A percentile compares a stretch with the other conserved stretches of the same genome.
These are phyloP conservation scores for Lichtheimia hyalospora DNA, from an alignment of 371 early-diverging fungal species.

Conservation along the genomic window DNA sequence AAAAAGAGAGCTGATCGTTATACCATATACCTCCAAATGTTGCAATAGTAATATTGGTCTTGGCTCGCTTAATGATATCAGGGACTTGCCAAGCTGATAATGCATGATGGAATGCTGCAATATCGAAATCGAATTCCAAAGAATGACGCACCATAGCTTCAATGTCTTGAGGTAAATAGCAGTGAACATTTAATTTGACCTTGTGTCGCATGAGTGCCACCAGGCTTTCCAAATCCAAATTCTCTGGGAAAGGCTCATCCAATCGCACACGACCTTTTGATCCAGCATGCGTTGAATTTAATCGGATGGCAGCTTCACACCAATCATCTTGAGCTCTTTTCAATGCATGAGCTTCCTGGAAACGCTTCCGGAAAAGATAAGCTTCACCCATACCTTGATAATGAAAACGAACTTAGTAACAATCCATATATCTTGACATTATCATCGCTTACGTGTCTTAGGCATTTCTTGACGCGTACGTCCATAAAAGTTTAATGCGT, in stretches of 20 bases:
- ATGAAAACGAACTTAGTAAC: not conserved
- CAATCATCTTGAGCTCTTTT: slow-evolving; percentile 71
- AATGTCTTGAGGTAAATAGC: slow-evolving; percentile 68
- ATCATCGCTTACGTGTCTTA: slow-evolving; percentile 18
- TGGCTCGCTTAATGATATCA: slow-evolving; percentile 60
- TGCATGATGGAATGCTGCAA: slow-evolving; percentile 82
- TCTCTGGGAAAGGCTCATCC: slow-evolving; percentile 62
- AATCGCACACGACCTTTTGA: slow-evolving; percentile 14
- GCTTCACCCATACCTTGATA: slow-evolving; percentile 71
- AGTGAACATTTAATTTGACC: slow-evolving; percentile 72
- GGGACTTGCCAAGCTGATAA: slow-evolving; percentile 76
- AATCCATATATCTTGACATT: not conserved
- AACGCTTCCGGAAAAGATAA: slow-evolving; percentile 65
- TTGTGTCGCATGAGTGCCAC: slow-evolving; percentile 72
- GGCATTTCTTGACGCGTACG: slow-evolving; percentile 23
- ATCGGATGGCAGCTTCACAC: slow-evolving; percentile 60
- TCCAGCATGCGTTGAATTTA: not conserved
- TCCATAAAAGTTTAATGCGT: slow-evolving; percentile 41
- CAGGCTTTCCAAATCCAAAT: slow-evolving; percentile 57
- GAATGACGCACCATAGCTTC: slow-evolving; percentile 76
- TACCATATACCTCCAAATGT: not conserved
- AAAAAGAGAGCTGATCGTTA: not conserved
- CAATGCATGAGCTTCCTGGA: slow-evolving; percentile 56
- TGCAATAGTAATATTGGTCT: slow-evolving; percentile 60
- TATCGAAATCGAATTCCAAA: slow-evolving; percentile 73